A percentile compares a stretch with the other conserved stretches of the same genome.
Evolutionary conservation across 2,329 filamentous ascomycete genomes (phyloP).

Genomic region (Aspergillus carbonarius): DNA sequence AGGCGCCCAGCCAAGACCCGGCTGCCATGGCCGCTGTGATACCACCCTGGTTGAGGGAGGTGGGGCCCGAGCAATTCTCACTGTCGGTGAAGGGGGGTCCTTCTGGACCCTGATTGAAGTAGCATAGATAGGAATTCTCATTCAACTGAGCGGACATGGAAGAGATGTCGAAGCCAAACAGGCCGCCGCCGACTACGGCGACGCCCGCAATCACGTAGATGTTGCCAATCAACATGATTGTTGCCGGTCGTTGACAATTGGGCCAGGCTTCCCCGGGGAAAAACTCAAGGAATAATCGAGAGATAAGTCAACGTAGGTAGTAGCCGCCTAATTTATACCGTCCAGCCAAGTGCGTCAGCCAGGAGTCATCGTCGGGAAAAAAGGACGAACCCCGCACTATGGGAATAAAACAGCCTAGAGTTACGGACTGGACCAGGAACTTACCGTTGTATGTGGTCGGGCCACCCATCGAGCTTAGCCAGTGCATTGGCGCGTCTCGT

Average conservation of each 20-base stretch:
- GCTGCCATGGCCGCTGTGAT: conserved; percentile 73
- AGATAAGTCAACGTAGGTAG: neutral
- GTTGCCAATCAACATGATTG: conserved; percentile 42
- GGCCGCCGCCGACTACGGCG: conserved; percentile 42
- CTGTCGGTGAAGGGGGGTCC: conserved; percentile 55
- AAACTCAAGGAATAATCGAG: neutral
- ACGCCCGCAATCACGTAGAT: conserved; percentile 59
- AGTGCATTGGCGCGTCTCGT: neutral
- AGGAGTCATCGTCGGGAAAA: neutral
- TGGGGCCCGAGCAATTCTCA: conserved; percentile 47
- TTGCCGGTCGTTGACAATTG: neutral
- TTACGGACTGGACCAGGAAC: neutral
- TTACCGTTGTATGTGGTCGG: conserved; percentile 1
- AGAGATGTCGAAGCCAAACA: conserved; percentile 38
- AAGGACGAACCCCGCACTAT: neutral
- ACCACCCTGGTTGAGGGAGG: conserved; percentile 58
- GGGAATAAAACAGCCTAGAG: neutral
- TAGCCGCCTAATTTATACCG: neutral
- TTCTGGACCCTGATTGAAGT: conserved; percentile 61
- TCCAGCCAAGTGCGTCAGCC: neutral
- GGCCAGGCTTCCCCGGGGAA: neutral
- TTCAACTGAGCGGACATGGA: conserved; percentile 36
- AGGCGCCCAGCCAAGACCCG: conserved; percentile 65
- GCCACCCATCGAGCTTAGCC: neutral
- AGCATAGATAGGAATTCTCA: conserved; percentile 60